Evolutionary conservation across 2,329 filamentous ascomycete species (phyloP), one percentile per base, ranked within the genome.

Genomic region (Aspergillus calidoustus): DNA sequence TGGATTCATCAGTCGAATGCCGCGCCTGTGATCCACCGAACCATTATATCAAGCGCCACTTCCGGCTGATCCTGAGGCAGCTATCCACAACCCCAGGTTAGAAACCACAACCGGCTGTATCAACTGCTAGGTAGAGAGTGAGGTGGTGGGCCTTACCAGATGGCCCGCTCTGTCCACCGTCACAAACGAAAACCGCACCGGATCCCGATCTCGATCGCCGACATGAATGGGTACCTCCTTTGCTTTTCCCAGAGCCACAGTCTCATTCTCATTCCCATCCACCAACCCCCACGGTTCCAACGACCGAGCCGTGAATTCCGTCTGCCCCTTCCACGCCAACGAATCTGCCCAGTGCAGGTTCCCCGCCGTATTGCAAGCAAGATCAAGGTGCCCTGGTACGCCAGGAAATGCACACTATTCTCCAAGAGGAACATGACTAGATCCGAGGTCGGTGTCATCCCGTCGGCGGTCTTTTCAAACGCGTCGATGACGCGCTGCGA

Each of bases 1-100:
- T 19, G 2, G 19, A 19, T 19, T 28, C 25, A 28, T 28, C 6
- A 3, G 25, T 28, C 4, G 13, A 19, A 52, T 3, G 44, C 44
- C 15, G 82, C 82, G 1, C 55, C 64, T 2, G 64, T 84, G 79
- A 73, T 82, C 70, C 66, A 77, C 62, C 75, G 49, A 13, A 60
- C 52, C 59, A 68, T 63, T 22, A 68, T 57, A 46, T 66, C 64
- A 19, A 64, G 44, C 2, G 64, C 64, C 13, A 60, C 59, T 15
- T 62, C 62, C 2, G 64, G 62, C 4, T 55, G 56, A 34, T 66
- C 59, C 11, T 64, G 59, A 23, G 64, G 64, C 2, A 66, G 44
- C 64, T 65, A 23, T 34, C 43, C n/a, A n/a, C 9, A 9, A 52
- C 54, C 8, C 19, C 15, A 41, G 5, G 15, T 41, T 41, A 41